Conservation (phyloP, 2,329 filamentous ascomycete species). For the Myriosclerotinia curreyana region DNA sequence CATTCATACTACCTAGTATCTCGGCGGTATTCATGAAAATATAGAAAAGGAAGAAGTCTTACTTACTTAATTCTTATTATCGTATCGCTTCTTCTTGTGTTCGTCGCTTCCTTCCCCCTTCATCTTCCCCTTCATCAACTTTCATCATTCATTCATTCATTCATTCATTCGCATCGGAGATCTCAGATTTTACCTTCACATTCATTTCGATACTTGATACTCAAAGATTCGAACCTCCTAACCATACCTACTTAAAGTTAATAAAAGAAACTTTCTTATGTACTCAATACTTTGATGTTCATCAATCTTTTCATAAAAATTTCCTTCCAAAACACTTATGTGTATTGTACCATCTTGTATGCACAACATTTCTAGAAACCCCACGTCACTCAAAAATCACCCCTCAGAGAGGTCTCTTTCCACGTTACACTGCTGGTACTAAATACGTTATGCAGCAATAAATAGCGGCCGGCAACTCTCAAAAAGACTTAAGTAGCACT, state of each 20-base stretch:
- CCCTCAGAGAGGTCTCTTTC: constrained; percentile 14
- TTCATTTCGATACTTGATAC: neutral
- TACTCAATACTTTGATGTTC: neutral
- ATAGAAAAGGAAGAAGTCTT: constrained; percentile 18
- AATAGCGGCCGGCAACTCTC: constrained; percentile 12
- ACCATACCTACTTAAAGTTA: neutral
- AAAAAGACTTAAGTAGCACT: neutral
- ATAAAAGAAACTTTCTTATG: neutral
- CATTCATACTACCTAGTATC: neutral
- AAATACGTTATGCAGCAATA: constrained; percentile 17
- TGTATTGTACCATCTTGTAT: constrained; percentile 13
- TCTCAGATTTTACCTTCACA: neutral
- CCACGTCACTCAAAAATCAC: constrained; percentile 17
- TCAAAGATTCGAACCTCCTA: no score
- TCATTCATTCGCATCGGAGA: neutral
- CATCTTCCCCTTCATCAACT: constrained; percentile 1
- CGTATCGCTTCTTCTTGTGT: neutral
- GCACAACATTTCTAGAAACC: constrained; percentile 13
- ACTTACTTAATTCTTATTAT: neutral
- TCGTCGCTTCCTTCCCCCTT: neutral
- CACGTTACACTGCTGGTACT: constrained; percentile 15
- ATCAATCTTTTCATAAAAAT: neutral
- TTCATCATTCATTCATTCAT: neutral
- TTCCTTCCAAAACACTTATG: neutral
- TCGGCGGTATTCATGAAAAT: constrained; percentile 16